Evolutionary conservation across 2,329 filamentous ascomycete genomes (phyloP).

Genomic region (Colletotrichum theobromicola): DNA sequence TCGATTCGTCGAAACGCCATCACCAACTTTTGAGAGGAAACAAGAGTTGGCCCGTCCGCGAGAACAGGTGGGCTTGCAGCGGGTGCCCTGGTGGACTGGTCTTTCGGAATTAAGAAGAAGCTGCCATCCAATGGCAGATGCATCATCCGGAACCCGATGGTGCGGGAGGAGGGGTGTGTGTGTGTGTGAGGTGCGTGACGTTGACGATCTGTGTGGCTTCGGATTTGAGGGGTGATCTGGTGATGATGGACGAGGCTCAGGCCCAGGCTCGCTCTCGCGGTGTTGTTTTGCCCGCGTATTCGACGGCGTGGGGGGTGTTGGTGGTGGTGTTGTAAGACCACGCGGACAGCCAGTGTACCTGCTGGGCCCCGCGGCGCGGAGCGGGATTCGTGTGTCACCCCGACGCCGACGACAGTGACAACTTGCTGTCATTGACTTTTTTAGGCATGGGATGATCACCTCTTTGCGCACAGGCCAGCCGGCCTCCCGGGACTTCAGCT

Average conservation of each 20-base stretch:
- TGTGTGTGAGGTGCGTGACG: neutral
- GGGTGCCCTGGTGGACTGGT: neutral
- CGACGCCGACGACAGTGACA: neutral
- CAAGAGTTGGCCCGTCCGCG: conserved; percentile 16
- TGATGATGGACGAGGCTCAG: neutral
- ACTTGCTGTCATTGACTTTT: neutral
- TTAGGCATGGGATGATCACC: neutral
- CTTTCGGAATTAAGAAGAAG: neutral
- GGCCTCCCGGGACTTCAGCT: neutral
- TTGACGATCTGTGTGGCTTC: neutral
- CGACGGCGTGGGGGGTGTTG: neutral
- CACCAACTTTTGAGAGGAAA: neutral
- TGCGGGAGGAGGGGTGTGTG: neutral
- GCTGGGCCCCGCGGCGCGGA: neutral
- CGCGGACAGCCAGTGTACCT: neutral
- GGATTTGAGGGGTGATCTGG: neutral
- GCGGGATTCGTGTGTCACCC: neutral
- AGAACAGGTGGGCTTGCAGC: neutral
- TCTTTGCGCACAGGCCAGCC: neutral
- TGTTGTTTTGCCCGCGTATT: neutral
- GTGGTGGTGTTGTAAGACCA: neutral
- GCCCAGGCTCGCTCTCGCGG: neutral
- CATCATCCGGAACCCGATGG: neutral
- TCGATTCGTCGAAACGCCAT: neutral
- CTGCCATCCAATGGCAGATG: neutral